Conservation (phyloP, 2,329 filamentous ascomycete genomes). For the Ceratocystis harringtonii region DNA sequence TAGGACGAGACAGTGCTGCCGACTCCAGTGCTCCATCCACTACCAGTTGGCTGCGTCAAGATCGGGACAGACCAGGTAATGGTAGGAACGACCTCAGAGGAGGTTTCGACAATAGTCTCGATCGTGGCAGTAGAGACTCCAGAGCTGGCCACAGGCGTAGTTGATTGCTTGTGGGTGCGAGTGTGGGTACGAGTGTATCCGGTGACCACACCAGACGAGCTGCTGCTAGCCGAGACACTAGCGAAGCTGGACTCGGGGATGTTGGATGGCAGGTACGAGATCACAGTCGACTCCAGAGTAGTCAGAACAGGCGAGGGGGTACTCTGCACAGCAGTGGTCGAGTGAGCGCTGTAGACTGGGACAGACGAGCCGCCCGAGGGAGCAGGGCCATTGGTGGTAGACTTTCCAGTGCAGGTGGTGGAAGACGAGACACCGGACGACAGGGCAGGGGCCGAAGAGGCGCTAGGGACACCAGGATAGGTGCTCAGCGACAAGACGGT, state of each 20-base stretch:
- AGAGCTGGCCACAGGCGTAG: constrained; percentile 3
- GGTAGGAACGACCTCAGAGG: background rate
- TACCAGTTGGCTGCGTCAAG: background rate
- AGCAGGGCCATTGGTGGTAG: background rate
- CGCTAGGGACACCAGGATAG: constrained; percentile 2
- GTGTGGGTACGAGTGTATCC: background rate
- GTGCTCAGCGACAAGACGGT: background rate
- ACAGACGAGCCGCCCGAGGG: background rate
- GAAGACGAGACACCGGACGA: background rate
- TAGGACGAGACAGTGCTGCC: constrained; percentile 1
- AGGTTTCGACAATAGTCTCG: background rate
- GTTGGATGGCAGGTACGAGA: background rate
- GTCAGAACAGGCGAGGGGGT: constrained; percentile 14
- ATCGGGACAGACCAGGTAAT: constrained; percentile 1
- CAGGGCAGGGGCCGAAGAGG: background rate
- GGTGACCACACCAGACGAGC: background rate
- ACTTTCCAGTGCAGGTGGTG: constrained; percentile 11
- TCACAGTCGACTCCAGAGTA: constrained; percentile 11
- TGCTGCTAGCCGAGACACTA: background rate
- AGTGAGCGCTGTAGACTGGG: background rate
- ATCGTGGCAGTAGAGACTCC: background rate
- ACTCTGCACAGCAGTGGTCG: background rate
- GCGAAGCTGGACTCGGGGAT: background rate
- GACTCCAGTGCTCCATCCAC: background rate
- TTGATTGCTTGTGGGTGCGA: constrained; percentile 3